Evolutionary conservation across 441 rosid species (phyloP).

Genomic region (Croton setiger): DNA sequence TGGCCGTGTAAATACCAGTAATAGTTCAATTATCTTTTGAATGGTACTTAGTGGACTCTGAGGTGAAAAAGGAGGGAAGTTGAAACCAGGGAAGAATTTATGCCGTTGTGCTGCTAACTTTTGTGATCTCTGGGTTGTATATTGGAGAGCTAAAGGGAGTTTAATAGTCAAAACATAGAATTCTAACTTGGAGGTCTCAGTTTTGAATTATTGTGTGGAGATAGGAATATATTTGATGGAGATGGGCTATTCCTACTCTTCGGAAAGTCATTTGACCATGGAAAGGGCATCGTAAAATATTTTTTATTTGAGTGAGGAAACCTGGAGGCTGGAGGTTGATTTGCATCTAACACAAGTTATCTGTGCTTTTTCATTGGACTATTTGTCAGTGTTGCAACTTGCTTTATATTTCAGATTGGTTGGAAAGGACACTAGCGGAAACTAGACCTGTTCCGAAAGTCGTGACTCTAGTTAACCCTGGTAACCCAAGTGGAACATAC

Average conservation of each 20-base stretch:
- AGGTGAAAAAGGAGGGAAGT: not conserved
- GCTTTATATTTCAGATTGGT: constrained; percentile 68
- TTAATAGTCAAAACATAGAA: not conserved
- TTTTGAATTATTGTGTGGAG: not conserved
- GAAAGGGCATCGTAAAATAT: not conserved
- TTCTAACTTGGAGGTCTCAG: not conserved
- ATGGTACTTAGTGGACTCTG: constrained; percentile 1
- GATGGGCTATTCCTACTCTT: not conserved
- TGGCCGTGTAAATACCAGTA: not conserved
- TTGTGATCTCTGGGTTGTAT: no score
- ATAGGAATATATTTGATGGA: not conserved
- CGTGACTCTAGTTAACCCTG: constrained; percentile 93
- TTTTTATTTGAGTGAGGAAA: constrained; percentile 5
- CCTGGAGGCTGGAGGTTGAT: not conserved
- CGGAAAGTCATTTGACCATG: not conserved
- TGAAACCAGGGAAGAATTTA: not conserved
- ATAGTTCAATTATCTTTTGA: not conserved
- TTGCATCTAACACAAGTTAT: constrained; percentile 1
- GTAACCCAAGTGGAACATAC: constrained; percentile 93
- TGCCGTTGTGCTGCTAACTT: no score
- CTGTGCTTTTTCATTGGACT: not conserved
- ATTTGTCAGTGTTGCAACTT: constrained; percentile 11
- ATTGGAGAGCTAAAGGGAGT: not conserved
- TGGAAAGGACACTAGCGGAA: constrained; percentile 63
- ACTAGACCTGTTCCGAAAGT: constrained; percentile 84